Conservation (phyloP, 106 monocot species). For the Dendrobium huoshanense region DNA sequence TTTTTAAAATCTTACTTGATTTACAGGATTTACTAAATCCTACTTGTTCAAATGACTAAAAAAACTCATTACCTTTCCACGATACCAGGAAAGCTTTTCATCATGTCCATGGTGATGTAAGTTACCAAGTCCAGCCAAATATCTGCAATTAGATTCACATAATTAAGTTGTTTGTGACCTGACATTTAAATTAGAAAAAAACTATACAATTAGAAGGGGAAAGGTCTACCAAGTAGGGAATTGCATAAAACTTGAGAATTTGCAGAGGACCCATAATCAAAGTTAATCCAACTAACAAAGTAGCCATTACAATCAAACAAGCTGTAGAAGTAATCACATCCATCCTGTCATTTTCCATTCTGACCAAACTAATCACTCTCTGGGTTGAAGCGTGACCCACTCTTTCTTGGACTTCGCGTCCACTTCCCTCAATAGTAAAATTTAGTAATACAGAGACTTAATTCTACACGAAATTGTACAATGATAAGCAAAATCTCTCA, state of each 20-base stretch:
- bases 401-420: conserved; percentile 61
- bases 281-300: conserved; percentile 36
- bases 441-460: not conserved
- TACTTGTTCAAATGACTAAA: too few species aligned
- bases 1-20: too few species aligned
- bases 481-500: conserved; percentile 15
- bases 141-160: conserved; percentile 8
- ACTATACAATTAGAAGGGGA: too few species aligned
- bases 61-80: conserved; percentile 31
- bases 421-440: conserved; percentile 23
- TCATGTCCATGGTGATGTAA: conserved; percentile 50
- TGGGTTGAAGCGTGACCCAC: conserved; percentile 66
- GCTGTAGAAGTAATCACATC: conserved; percentile 50
- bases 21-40: too few species aligned
- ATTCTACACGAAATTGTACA: not conserved
- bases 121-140: conserved; percentile 49
- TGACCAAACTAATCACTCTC: conserved; percentile 52
- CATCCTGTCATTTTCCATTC: conserved; percentile 13
- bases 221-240: conserved; percentile 31
- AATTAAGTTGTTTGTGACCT: too few species aligned
- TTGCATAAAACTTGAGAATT: conserved; percentile 60
- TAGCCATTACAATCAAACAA: conserved; percentile 52
- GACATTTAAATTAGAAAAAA: too few species aligned
- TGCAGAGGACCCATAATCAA: conserved; percentile 32
- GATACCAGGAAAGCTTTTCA: conserved; percentile 60